Percentiles rank a stretch among this genome's conserved stretches.
Evolutionary conservation across 768 basidiomycete genomes (phyloP).

Genomic region (Leccinellum albellum): DNA sequence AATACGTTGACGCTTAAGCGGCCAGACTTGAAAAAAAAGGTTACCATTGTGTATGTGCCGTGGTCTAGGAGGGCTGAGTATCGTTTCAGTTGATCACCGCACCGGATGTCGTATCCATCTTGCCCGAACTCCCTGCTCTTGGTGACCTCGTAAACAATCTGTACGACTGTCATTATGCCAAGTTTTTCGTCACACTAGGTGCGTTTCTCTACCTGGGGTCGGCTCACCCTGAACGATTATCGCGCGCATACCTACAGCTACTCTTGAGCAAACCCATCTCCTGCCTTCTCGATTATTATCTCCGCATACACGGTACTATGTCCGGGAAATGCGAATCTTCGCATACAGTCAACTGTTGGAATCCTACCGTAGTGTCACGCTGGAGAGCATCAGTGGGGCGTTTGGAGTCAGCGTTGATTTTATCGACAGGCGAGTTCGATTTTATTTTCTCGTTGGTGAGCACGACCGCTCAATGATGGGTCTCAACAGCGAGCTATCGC

Average conservation of each 20-base stretch:
- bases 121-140: slow-evolving; percentile 80
- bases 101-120: slow-evolving; percentile 82
- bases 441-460: background rate
- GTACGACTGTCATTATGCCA: slow-evolving; percentile 91
- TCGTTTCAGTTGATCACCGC: slow-evolving; percentile 66
- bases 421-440: slow-evolving; percentile 68
- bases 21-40: slow-evolving; percentile 91
- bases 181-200: slow-evolving; percentile 91
- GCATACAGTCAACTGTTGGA: slow-evolving; percentile 93
- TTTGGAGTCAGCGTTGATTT: slow-evolving; percentile 90
- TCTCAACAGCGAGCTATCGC: slow-evolving; percentile 70
- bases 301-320: slow-evolving; percentile 84
- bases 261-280: slow-evolving; percentile 83
- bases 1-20: slow-evolving; percentile 71
- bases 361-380: slow-evolving; percentile 82
- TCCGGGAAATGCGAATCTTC: slow-evolving; percentile 93
- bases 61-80: slow-evolving; percentile 1
- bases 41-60: slow-evolving; percentile 22
- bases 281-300: slow-evolving; percentile 83
- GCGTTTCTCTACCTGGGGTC: slow-evolving; percentile 14
- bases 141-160: slow-evolving; percentile 82
- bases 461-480: background rate
- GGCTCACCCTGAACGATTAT: background rate
- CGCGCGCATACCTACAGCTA: slow-evolving; percentile 45
- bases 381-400: slow-evolving; percentile 78